Conservation (phyloP, 345 rosid genomes). For the Cardamine occulta region DNA sequence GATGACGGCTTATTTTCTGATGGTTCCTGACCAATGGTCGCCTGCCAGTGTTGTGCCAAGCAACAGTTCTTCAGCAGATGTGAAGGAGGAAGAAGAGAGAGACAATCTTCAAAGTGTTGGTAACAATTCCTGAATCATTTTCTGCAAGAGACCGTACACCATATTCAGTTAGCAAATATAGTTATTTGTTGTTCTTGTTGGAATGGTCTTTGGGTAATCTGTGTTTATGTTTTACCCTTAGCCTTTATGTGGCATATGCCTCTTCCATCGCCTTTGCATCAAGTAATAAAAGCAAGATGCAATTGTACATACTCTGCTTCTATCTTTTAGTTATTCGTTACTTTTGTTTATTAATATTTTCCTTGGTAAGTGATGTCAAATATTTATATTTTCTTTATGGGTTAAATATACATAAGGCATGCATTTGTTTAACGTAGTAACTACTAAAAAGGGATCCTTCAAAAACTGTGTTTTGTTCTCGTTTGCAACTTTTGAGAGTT, state of each 20-base stretch:
- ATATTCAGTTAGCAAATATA: slow-evolving; percentile 36
- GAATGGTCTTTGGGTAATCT: slow-evolving; percentile 39
- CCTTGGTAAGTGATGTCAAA: slow-evolving; percentile 6
- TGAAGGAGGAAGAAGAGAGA: slow-evolving; percentile 37
- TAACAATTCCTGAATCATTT: slow-evolving; percentile 30
- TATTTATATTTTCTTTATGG: neutral
- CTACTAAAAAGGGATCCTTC: neutral
- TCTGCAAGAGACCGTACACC: neutral
- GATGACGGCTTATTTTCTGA: slow-evolving; percentile 85
- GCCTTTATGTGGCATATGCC: slow-evolving; percentile 30
- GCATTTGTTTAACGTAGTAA: neutral
- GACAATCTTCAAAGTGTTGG: slow-evolving; percentile 38
- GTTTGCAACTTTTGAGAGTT: neutral
- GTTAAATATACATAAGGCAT: neutral
- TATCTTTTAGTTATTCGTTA: slow-evolving; percentile 7
- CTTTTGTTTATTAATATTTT: slow-evolving; percentile 24
- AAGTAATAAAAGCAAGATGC: slow-evolving; percentile 39
- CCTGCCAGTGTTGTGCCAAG: slow-evolving; percentile 40
- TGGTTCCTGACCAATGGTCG: slow-evolving; percentile 98
- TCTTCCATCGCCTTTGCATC: slow-evolving; percentile 40
- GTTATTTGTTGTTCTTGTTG: slow-evolving; percentile 1
- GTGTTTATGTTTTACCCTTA: slow-evolving; percentile 38
- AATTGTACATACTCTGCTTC: slow-evolving; percentile 42
- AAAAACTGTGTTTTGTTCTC: neutral
- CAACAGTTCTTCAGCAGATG: slow-evolving; percentile 37